Conservation (phyloP, 1,284 basidiomycete species). For the Puccinia triticina region DNA sequence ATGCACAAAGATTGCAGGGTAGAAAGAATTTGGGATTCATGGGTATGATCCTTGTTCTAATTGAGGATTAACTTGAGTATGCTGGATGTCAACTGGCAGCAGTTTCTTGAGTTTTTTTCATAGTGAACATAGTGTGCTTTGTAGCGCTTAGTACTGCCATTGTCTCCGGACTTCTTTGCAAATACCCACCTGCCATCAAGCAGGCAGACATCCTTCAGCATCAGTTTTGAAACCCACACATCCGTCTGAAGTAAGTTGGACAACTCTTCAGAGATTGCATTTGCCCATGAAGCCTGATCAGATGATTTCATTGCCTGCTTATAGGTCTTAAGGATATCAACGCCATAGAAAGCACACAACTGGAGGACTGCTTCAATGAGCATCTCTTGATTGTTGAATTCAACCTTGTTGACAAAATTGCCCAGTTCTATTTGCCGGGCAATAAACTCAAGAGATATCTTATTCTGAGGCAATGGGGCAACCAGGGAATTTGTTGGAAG, state of each 20-base stretch:
- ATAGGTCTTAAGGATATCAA: neutral
- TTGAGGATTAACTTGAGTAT: no score
- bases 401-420: neutral
- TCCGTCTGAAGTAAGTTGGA: neutral
- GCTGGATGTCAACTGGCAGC: no score
- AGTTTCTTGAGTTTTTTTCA: no score
- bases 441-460: neutral
- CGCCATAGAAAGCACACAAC: neutral
- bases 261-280: neutral
- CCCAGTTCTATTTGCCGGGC: neutral
- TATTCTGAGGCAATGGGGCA: neutral
- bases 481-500: no score
- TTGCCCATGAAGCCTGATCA: neutral
- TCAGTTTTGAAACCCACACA: neutral
- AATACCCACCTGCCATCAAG: no score
- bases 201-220: neutral
- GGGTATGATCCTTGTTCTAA: no score
- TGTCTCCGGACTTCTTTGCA: no score
- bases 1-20: no score
- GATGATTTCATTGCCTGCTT: no score
- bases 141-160: slow-evolving; percentile 25
- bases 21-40: no score
- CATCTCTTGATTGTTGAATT: neutral
- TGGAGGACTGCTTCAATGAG: neutral
- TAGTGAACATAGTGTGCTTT: slow-evolving; percentile 53